phyloP scores from a whole-genome alignment of 768 basidiomycete genomes.

The Cystobasidium ongulense region DNA sequence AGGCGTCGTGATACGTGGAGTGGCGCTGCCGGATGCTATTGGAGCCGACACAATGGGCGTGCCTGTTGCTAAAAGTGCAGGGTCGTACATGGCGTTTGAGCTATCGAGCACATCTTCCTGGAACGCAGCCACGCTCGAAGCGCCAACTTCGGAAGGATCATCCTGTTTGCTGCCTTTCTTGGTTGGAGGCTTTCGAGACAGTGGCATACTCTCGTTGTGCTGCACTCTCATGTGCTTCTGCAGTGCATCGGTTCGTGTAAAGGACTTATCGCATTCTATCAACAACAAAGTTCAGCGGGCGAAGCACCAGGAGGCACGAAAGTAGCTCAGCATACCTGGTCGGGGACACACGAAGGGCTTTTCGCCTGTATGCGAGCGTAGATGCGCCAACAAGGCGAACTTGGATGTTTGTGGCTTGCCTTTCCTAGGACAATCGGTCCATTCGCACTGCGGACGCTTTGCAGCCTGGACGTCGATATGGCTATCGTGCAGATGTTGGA shows the following conservation, averaged over 20 bases:
- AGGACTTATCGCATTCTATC: conserved; percentile 85
- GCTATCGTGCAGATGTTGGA: conserved; percentile 18
- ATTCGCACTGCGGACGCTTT: conserved; percentile 80
- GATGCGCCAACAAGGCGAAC: conserved; percentile 81
- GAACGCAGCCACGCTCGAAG: background rate
- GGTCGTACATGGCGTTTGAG: conserved; percentile 14
- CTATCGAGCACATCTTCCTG: conserved; percentile 14
- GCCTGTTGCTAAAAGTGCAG: background rate
- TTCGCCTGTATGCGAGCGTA: conserved; percentile 87
- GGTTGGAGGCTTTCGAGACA: conserved; percentile 51
- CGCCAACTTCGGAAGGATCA: background rate
- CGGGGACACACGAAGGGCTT: conserved; percentile 77
- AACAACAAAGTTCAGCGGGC: background rate
- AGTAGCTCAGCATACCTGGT: conserved; percentile 55
- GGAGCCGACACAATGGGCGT: conserved; percentile 25
- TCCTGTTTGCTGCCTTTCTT: conserved; percentile 30
- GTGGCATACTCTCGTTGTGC: conserved; percentile 70
- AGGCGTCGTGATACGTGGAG: conserved; percentile 1
- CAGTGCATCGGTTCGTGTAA: conserved; percentile 87
- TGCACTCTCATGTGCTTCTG: conserved; percentile 72
- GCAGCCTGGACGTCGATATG: conserved; percentile 73
- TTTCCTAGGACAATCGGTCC: conserved; percentile 69
- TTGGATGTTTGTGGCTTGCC: conserved; percentile 78
- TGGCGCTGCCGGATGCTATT: background rate
- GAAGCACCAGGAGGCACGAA: background rate